These are phyloP conservation scores for Claviceps sp. DNA, from an alignment of 2,329 filamentous ascomycete species.

Conservation along the genomic window DNA sequence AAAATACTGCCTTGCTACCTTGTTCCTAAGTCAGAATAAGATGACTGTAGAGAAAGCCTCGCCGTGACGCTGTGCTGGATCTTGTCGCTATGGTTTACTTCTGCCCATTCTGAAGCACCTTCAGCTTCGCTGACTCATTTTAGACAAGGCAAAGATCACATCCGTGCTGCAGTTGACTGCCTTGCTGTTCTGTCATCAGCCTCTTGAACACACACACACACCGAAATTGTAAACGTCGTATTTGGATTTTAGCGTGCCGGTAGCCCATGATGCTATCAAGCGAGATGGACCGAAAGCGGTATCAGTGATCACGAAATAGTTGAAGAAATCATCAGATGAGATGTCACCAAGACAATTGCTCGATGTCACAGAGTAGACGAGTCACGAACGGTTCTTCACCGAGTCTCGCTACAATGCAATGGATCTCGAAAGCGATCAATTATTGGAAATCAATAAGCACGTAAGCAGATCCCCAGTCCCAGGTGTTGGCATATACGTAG, in stretches of 20 bases:
- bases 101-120: neutral
- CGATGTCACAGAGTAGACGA: slow-evolving; percentile 79
- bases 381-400: slow-evolving; percentile 83
- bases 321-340: slow-evolving; percentile 34
- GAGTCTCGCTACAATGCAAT: slow-evolving; percentile 87
- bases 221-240: slow-evolving; percentile 20
- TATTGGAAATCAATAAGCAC: slow-evolving; percentile 81
- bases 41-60: neutral
- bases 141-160: neutral
- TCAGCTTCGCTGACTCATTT: neutral
- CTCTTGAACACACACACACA: neutral
- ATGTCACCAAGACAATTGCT: slow-evolving; percentile 78
- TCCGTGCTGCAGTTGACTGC: neutral
- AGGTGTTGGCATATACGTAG: slow-evolving; percentile 76
- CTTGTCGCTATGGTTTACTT: neutral
- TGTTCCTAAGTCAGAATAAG: neutral
- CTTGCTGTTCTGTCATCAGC: neutral
- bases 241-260: slow-evolving; percentile 34
- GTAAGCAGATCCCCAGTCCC: slow-evolving; percentile 81
- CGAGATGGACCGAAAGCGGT: neutral
- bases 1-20: neutral
- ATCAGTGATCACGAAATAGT: too few relatives aligned
- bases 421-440: slow-evolving; percentile 80
- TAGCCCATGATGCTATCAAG: slow-evolving; percentile 7
- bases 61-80: neutral